A percentile compares a stretch with the other conserved stretches of the same genome.
phyloP scores from a whole-genome alignment of 306 rosid species.

The Alnus glutinosa region DNA sequence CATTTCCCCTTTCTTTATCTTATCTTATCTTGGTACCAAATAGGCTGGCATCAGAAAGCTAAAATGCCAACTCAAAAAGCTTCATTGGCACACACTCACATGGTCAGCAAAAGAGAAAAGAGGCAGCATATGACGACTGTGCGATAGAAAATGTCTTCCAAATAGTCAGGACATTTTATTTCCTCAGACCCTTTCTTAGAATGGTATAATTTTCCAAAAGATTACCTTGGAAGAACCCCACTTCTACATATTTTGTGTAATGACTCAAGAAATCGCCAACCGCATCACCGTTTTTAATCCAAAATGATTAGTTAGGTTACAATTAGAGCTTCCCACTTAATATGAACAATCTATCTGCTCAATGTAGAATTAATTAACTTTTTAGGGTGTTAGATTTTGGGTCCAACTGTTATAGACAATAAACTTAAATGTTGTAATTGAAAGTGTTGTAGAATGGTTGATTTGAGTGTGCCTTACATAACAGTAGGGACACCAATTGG shows the following conservation, averaged over 20 bases:
- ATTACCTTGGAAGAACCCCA: not conserved
- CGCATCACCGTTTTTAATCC: no score
- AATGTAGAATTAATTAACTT: no score
- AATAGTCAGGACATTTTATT: not conserved
- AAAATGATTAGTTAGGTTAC: no score
- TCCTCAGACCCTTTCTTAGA: not conserved
- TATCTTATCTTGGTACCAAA: not conserved
- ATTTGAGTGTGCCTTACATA: not conserved
- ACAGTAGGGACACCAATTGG: not conserved
- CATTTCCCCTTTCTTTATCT: not conserved
- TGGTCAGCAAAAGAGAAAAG: conserved; percentile 1
- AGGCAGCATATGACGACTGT: not conserved
- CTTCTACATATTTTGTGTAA: not conserved
- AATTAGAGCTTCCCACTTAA: no score
- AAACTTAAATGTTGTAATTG: not conserved
- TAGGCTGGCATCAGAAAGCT: conserved; percentile 6
- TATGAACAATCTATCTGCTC: no score
- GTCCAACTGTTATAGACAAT: not conserved
- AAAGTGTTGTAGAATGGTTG: not conserved
- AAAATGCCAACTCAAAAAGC: conserved; percentile 1
- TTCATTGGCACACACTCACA: not conserved
- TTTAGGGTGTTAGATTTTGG: not conserved
- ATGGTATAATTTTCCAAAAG: not conserved
- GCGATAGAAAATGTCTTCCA: not conserved
- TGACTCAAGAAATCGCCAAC: no score